phyloP scores from a whole-genome alignment of 192 early-diverging fungal genomes.

The Entomortierella beljakovae region DNA sequence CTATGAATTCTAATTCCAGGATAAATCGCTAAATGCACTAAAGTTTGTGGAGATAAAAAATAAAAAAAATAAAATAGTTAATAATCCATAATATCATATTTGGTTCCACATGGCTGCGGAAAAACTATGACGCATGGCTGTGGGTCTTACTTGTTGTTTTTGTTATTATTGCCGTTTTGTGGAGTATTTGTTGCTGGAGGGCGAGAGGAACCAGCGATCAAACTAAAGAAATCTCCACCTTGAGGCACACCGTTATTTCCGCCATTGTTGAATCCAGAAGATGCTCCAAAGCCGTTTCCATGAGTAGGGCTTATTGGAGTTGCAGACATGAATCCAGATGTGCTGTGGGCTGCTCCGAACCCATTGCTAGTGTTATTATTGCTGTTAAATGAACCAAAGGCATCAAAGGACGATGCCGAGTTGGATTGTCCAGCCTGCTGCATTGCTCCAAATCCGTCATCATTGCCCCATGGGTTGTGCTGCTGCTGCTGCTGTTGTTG shows the following conservation, averaged over 20 bases:
- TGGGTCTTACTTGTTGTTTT: constrained; percentile 36
- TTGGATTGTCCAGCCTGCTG: constrained; percentile 24
- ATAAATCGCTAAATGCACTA: constrained; percentile 47
- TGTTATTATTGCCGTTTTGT: constrained; percentile 24
- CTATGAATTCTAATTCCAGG: constrained; percentile 48
- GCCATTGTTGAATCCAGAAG: constrained; percentile 6
- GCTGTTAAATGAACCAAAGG: constrained; percentile 16
- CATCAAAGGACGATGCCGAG: constrained; percentile 32
- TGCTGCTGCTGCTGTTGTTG: constrained; percentile 29
- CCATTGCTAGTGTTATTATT: constrained; percentile 3
- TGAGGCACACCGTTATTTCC: constrained; percentile 24
- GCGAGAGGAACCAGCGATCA: constrained; percentile 27
- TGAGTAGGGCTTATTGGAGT: too few relatives aligned
- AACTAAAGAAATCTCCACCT: constrained; percentile 45
- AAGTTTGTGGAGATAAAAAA: background rate
- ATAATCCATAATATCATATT: background rate
- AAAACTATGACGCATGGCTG: background rate
- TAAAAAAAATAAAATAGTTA: constrained; percentile 1
- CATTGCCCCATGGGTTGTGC: constrained; percentile 41
- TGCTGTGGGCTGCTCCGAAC: constrained; percentile 2
- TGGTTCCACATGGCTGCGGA: background rate
- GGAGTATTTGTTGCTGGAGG: constrained; percentile 24
- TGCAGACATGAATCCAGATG: background rate
- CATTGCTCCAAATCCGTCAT: constrained; percentile 50
- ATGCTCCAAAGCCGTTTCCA: constrained; percentile 12